Evolutionary conservation across 2,329 filamentous ascomycete species (phyloP).

Genomic region (Coleophoma cylindrospora): DNA sequence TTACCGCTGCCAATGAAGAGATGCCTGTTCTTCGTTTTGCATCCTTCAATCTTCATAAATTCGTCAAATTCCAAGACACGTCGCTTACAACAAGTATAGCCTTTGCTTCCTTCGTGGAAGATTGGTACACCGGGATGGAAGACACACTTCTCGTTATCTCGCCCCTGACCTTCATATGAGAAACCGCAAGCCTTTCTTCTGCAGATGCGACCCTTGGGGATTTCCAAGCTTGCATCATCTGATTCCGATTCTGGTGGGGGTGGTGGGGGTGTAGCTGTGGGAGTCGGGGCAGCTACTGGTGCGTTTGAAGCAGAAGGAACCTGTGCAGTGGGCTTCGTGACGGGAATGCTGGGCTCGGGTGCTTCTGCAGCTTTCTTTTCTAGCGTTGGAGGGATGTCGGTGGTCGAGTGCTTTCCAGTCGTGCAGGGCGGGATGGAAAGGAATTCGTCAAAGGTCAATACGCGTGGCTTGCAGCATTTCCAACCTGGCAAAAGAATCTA

Average conservation of each 20-base stretch:
- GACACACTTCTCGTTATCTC: constrained; percentile 72
- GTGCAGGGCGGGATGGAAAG: constrained; percentile 90
- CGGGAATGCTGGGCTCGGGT: constrained; percentile 14
- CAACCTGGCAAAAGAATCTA: constrained; percentile 57
- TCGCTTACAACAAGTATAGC: constrained; percentile 94
- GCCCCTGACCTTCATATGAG: constrained; percentile 53
- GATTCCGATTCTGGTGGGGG: constrained; percentile 76
- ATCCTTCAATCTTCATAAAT: constrained; percentile 94
- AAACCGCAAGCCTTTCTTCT: constrained; percentile 70
- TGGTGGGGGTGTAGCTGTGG: constrained; percentile 41
- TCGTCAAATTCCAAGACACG: constrained; percentile 95
- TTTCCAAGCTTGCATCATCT: constrained; percentile 71
- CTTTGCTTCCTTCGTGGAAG: constrained; percentile 98
- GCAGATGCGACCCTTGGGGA: constrained; percentile 72
- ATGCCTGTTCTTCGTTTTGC: constrained; percentile 75
- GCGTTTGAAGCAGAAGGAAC: constrained; percentile 34
- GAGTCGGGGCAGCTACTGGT: constrained; percentile 37
- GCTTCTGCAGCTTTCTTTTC: constrained; percentile 50
- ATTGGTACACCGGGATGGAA: constrained; percentile 88
- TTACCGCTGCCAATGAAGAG: constrained; percentile 76
- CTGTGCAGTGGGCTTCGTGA: constrained; percentile 46
- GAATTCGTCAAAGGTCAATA: constrained; percentile 98
- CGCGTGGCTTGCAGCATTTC: constrained; percentile 98
- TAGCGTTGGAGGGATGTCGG: constrained; percentile 62
- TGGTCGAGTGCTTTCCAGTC: constrained; percentile 84